phyloP scores from a whole-genome alignment of 2,329 filamentous ascomycete species.

The Diaporthe longicolla region DNA sequence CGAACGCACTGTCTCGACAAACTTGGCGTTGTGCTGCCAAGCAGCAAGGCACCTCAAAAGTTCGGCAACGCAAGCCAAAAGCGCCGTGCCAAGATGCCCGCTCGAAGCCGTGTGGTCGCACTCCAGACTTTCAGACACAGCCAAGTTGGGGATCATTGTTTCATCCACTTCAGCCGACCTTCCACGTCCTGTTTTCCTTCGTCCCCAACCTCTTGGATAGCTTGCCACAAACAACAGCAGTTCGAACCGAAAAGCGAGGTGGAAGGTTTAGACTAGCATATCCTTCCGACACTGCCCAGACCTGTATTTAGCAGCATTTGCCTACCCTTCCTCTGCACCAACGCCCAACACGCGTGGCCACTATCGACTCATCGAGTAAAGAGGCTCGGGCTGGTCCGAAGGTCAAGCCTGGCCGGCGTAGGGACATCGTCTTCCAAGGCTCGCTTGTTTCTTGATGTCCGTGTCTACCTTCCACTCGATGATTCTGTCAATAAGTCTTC shows the following conservation, averaged over 20 bases:
- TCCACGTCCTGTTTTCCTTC: background rate
- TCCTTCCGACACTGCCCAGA: constrained; percentile 7
- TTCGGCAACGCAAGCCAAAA: constrained; percentile 20
- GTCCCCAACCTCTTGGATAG: constrained; percentile 12
- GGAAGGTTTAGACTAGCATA: constrained; percentile 26
- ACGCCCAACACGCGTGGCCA: background rate
- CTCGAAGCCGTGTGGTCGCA: constrained; percentile 21
- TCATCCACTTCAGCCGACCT: constrained; percentile 25
- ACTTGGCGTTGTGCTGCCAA: constrained; percentile 32
- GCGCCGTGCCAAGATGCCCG: constrained; percentile 1
- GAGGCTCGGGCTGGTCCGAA: constrained; percentile 25
- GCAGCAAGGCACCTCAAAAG: background rate
- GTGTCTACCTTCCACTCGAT: constrained; percentile 4
- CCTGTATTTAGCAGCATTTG: background rate
- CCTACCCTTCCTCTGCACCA: background rate
- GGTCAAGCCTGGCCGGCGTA: background rate
- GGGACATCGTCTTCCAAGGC: background rate
- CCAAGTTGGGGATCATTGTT: constrained; percentile 33
- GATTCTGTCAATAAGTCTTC: background rate
- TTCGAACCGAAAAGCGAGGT: constrained; percentile 14
- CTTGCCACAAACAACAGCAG: background rate
- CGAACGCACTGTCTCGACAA: constrained; percentile 20
- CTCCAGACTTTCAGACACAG: constrained; percentile 17
- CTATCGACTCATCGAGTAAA: constrained; percentile 1
- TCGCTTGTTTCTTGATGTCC: constrained; percentile 26